Percentiles rank a stretch among this genome's conserved stretches.
Conservation (phyloP, 768 basidiomycete species). For the Scleroderma citrinum region DNA sequence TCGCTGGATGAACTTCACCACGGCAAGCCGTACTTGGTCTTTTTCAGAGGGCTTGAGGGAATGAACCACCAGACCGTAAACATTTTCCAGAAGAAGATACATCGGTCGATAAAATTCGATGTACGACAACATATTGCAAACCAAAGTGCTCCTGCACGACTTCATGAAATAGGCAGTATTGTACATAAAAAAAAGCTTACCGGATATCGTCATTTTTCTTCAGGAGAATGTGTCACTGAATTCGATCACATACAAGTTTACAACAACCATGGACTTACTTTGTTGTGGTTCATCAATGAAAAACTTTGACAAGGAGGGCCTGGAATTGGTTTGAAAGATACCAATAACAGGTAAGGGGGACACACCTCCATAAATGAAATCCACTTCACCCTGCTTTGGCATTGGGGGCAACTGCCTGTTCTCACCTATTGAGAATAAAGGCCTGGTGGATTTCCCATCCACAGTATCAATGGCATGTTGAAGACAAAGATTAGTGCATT, state of each 20-base stretch:
- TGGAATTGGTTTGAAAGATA: constrained; percentile 18
- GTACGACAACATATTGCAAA: constrained; percentile 66
- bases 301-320: constrained; percentile 78
- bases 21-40: constrained; percentile 43
- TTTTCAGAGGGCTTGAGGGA: constrained; percentile 38
- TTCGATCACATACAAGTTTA: neutral
- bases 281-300: constrained; percentile 55
- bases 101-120: constrained; percentile 58
- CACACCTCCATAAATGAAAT: constrained; percentile 70
- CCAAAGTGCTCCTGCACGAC: constrained; percentile 47
- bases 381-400: constrained; percentile 55
- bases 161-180: neutral
- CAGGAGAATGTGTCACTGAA: neutral
- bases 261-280: constrained; percentile 33
- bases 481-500: constrained; percentile 55
- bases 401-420: constrained; percentile 36
- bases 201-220: constrained; percentile 58
- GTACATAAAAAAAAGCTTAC: constrained; percentile 24
- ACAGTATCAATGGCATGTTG: constrained; percentile 48
- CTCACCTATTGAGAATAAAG: constrained; percentile 39
- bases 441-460: constrained; percentile 35
- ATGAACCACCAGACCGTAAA: constrained; percentile 52
- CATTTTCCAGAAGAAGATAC: constrained; percentile 72
- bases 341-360: neutral
- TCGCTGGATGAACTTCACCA: constrained; percentile 62